A percentile compares a stretch with the other conserved stretches of the same genome.
phyloP scores from a whole-genome alignment of 1,284 basidiomycete genomes.

The Acaromyces ingoldii region DNA sequence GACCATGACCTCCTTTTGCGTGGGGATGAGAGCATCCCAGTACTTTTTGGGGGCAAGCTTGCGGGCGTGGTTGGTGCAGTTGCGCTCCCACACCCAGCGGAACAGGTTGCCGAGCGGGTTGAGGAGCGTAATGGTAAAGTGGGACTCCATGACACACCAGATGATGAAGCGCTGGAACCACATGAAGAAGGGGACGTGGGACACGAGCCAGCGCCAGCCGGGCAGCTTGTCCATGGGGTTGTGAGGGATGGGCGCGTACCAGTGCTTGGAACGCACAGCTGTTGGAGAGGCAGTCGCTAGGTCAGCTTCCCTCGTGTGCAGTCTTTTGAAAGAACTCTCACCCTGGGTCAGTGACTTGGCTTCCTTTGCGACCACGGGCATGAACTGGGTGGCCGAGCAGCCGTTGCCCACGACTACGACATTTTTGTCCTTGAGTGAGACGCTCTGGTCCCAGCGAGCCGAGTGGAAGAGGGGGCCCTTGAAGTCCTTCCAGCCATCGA shows the following conservation, averaged over 20 bases:
- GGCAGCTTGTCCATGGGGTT: conserved; percentile 26
- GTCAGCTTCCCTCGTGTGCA: too few relatives aligned
- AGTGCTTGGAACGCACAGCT: conserved; percentile 23
- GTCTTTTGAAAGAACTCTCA: background rate
- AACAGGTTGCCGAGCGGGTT: conserved; percentile 22
- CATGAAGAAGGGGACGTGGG: conserved; percentile 23
- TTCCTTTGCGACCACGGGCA: conserved; percentile 17
- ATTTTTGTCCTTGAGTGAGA: conserved; percentile 46
- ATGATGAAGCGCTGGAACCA: conserved; percentile 32
- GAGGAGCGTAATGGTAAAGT: conserved; percentile 29
- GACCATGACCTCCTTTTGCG: conserved; percentile 30
- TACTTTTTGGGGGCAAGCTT: conserved; percentile 44
- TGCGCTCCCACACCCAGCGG: conserved; percentile 27
- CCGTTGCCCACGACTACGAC: conserved; percentile 51
- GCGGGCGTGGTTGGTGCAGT: conserved; percentile 31
- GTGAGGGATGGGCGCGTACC: conserved; percentile 31
- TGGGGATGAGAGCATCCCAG: conserved; percentile 38
- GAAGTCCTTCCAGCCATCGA: conserved; percentile 43
- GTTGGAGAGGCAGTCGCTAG: background rate
- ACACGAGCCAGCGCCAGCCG: conserved; percentile 39
- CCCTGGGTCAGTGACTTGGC: conserved; percentile 25
- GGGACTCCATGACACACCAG: conserved; percentile 38
- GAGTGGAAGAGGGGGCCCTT: conserved; percentile 48
- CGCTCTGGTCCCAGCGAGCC: conserved; percentile 48
- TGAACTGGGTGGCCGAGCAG: conserved; percentile 40